Percentiles rank a stretch among this genome's conserved stretches.
phyloP scores from a whole-genome alignment of 2,329 filamentous ascomycete genomes.

The Colletotrichum limetticola region DNA sequence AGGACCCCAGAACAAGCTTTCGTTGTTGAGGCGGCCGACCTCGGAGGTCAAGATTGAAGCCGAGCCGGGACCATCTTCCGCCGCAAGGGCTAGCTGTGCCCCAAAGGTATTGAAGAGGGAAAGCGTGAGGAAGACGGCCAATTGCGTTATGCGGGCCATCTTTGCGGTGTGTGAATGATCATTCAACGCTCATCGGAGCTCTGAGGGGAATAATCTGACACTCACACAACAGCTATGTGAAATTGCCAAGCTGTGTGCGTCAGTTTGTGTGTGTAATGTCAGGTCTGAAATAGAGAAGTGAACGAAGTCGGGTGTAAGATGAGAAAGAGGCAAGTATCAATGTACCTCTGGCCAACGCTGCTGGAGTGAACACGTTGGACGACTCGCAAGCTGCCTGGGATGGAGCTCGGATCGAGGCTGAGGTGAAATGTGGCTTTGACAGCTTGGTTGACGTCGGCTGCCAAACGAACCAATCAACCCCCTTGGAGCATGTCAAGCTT shows the following conservation, averaged over 20 bases:
- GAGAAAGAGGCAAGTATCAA: slow-evolving; percentile 12
- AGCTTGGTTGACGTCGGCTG: slow-evolving; percentile 14
- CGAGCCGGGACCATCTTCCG: slow-evolving; percentile 31
- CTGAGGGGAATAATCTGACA: slow-evolving; percentile 7
- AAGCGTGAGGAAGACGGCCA: slow-evolving; percentile 41
- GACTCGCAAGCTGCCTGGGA: slow-evolving; percentile 4
- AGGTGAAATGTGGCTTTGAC: slow-evolving; percentile 26
- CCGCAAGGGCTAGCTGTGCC: slow-evolving; percentile 35
- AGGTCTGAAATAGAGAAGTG: not conserved
- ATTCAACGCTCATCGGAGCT: slow-evolving; percentile 29
- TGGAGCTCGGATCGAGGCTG: slow-evolving; percentile 30
- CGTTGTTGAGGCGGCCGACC: slow-evolving; percentile 71
- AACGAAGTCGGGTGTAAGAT: slow-evolving; percentile 6
- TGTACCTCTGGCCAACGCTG: slow-evolving; percentile 13
- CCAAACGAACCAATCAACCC: slow-evolving; percentile 11
- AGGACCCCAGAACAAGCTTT: slow-evolving; percentile 93
- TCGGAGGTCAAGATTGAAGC: slow-evolving; percentile 57
- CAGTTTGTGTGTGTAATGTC: slow-evolving; percentile 5
- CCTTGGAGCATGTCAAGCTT: not conserved
- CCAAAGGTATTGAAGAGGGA: slow-evolving; percentile 37
- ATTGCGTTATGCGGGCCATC: slow-evolving; percentile 41
- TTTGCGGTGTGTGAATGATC: slow-evolving; percentile 22
- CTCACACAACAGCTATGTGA: slow-evolving; percentile 17
- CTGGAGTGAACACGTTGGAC: slow-evolving; percentile 35
- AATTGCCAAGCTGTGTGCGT: not conserved